Conservation (phyloP, 257 asterid species). For the Primulina eburnea region DNA sequence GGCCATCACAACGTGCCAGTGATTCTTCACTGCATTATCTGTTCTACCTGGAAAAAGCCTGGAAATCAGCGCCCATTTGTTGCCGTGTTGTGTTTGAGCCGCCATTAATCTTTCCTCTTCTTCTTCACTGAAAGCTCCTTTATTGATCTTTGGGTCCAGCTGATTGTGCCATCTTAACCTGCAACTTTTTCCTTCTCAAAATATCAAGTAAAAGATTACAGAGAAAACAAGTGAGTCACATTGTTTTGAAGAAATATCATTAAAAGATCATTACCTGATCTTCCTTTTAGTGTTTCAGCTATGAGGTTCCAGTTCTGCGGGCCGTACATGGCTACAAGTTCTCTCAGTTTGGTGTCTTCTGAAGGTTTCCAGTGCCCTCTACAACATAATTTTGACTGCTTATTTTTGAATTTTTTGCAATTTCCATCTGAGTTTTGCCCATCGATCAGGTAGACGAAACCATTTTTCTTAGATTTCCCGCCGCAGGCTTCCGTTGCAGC, state of each 20-base stretch:
- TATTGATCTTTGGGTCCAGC: conserved; percentile 48
- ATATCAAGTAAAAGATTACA: neutral
- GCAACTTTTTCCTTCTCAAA: conserved; percentile 48
- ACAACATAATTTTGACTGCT: conserved; percentile 21
- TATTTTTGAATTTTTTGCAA: conserved; percentile 8
- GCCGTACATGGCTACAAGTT: conserved; percentile 48
- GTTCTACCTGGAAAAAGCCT: conserved; percentile 51
- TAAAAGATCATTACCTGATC: conserved; percentile 42
- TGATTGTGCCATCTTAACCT: conserved; percentile 61
- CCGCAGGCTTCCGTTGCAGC: conserved; percentile 2
- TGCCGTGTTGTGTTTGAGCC: conserved; percentile 44
- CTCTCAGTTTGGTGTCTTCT: conserved; percentile 48
- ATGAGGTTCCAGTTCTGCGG: conserved; percentile 67
- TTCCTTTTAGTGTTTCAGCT: conserved; percentile 46
- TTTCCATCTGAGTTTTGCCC: conserved; percentile 29
- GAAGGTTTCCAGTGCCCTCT: conserved; percentile 65
- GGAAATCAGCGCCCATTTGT: conserved; percentile 49
- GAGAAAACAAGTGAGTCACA: neutral
- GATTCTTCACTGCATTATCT: conserved; percentile 55
- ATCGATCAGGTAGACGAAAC: too few species aligned
- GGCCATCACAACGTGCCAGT: conserved; percentile 55
- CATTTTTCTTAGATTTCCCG: conserved; percentile 2
- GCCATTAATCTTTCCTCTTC: conserved; percentile 42
- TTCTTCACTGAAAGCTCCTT: conserved; percentile 43
- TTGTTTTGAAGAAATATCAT: too few species aligned